phyloP scores from a whole-genome alignment of 139 green algal species.

The Spirogloea muscicola region DNA sequence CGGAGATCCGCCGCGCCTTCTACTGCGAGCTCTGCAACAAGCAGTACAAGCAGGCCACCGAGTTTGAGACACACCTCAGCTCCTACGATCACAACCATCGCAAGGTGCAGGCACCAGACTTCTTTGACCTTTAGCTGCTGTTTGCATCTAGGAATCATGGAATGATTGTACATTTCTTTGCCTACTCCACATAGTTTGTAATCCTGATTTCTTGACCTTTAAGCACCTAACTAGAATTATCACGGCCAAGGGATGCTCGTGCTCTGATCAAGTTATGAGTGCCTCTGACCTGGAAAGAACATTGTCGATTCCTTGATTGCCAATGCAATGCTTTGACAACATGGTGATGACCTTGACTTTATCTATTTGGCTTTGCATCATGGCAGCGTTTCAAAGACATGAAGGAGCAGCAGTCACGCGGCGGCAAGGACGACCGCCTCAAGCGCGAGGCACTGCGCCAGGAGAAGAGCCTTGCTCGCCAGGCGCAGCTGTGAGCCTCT shows the following conservation, averaged over 20 bases:
- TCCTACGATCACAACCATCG: slow-evolving; percentile 67
- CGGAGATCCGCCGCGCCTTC: slow-evolving; percentile 66
- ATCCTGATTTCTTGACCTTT: not conserved
- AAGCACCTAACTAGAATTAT: too few species aligned
- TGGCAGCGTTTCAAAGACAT: slow-evolving; percentile 37
- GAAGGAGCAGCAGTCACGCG: slow-evolving; percentile 19
- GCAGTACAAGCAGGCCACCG: slow-evolving; percentile 77
- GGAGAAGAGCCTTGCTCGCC: slow-evolving; percentile 14
- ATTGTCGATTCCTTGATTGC: too few species aligned
- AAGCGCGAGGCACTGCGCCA: slow-evolving; percentile 20
- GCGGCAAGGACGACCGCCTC: slow-evolving; percentile 8
- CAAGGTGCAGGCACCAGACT: slow-evolving; percentile 10
- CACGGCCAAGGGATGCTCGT: too few species aligned
- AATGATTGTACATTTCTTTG: not conserved
- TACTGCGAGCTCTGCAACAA: slow-evolving; percentile 89
- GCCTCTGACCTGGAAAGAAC: too few species aligned
- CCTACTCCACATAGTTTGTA: not conserved
- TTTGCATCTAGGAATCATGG: too few species aligned
- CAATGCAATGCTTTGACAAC: too few species aligned
- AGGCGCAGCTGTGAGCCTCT: slow-evolving; percentile 10
- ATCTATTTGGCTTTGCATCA: not conserved
- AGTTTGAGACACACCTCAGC: slow-evolving; percentile 82
- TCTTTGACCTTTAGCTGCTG: too few species aligned
- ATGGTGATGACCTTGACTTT: too few species aligned
- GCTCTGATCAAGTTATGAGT: too few species aligned